Base-by-base conservation (phyloP, 2,329 filamentous ascomycete species). In the Colletotrichum caudatum region DNA sequence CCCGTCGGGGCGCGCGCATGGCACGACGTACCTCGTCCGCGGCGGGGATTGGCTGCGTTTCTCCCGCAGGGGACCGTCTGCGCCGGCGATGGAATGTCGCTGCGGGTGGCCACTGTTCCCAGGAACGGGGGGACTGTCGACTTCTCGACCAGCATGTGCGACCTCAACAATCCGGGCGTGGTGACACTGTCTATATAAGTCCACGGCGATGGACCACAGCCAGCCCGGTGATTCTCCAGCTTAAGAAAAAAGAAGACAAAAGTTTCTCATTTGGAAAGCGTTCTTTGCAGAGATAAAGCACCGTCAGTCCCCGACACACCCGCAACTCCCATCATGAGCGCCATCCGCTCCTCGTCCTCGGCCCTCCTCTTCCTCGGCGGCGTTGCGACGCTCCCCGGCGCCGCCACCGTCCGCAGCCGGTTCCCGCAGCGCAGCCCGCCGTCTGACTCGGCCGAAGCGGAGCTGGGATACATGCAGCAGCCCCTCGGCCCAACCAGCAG, bases 351-450 rank as follows among this genome's bases (percentile, higher is more conserved):
- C 18, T 70, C 72, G 5, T 74, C 74, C 1, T 74, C 74, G 8
- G 66, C 71, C 12, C 73, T 74, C n/a, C 67, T 76, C 56, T 74
- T 76, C 46, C 63, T 76, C 39, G 74, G 74, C 12, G 75, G 74
- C 60, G 74, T 76, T 3, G 74, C 75, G 12, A 72, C 73, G 9
- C 72, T 76, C 1, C 74, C 75, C 18, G 71, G 74, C 37, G 75
- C 73, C 41, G 64, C 74, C 39, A 61, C 74, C 20, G 75, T 76
- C 33, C 73, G 74, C 60, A 73, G 68, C 5, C 66, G 60, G 14
- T 72, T 72, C 35, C 70, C 66, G 12, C 66, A 64, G 18, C 56
- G 66, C 61, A 46, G 39, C n/a, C 26, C 56, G 14, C 33, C 60
- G 16, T 50, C 66, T 23, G 26, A 39, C n/a, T 41, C 61, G 20